Evolutionary conservation across 2,329 filamentous ascomycete species (phyloP).

Genomic region (Sarocladium kiliense): DNA sequence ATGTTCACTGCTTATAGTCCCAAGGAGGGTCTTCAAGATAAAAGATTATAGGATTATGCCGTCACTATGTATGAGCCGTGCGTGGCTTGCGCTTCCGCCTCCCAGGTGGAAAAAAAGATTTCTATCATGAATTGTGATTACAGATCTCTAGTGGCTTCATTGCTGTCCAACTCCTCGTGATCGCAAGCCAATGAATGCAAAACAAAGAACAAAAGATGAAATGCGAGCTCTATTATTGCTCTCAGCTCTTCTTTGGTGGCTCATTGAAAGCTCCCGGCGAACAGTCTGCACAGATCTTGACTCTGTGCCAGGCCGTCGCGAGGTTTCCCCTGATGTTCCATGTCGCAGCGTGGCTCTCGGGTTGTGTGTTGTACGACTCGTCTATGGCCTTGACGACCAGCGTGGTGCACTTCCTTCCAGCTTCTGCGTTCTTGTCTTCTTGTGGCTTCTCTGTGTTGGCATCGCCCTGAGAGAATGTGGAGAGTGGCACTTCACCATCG

Average conservation of each 20-base stretch:
- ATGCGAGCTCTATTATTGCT: no score
- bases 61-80: no score
- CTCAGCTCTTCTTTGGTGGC: neutral
- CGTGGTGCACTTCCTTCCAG: constrained; percentile 36
- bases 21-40: no score
- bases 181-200: no score
- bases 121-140: no score
- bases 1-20: no score
- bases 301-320: constrained; percentile 62
- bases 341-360: constrained; percentile 52
- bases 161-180: no score
- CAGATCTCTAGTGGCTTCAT: no score
- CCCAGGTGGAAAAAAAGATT: no score
- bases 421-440: constrained; percentile 11
- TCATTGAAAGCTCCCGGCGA: constrained; percentile 8
- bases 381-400: constrained; percentile 63
- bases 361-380: constrained; percentile 62
- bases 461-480: constrained; percentile 18
- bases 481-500: constrained; percentile 37
- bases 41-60: no score
- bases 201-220: no score
- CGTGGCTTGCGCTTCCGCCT: no score
- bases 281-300: constrained; percentile 34
- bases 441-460: neutral
- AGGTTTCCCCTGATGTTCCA: constrained; percentile 62